Conservation (phyloP, 176 grass and related monocot species). For the Thalia dealbata region DNA sequence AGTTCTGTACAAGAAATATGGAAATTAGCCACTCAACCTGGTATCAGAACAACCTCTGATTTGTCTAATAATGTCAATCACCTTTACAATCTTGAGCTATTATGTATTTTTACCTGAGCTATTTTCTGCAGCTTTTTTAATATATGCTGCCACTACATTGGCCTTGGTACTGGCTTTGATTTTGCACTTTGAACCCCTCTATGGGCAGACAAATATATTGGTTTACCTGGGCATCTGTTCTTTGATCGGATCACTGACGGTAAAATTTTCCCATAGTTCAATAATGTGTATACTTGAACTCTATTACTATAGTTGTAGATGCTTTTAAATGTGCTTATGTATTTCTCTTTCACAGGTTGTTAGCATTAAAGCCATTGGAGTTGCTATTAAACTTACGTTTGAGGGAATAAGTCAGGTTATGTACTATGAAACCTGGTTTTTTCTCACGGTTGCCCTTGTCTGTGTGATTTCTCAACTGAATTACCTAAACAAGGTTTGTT, state of each 20-base stretch:
- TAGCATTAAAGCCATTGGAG: constrained; percentile 91
- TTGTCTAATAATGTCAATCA: not conserved
- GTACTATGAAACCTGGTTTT: constrained; percentile 85
- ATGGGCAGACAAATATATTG: constrained; percentile 85
- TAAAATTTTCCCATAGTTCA: constrained; percentile 22
- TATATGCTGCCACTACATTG: constrained; percentile 49
- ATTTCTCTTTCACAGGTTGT: constrained; percentile 44
- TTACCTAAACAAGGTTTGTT: constrained; percentile 86
- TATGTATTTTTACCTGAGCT: not conserved
- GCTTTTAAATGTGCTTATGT: not conserved
- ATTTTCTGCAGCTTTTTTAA: constrained; percentile 49
- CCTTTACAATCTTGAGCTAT: not conserved
- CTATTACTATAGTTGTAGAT: not conserved
- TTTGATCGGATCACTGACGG: constrained; percentile 84
- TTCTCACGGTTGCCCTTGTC: constrained; percentile 58
- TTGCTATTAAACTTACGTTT: constrained; percentile 88
- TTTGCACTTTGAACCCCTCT: constrained; percentile 69
- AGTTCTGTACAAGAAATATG: constrained; percentile 80
- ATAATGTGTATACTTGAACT: not conserved
- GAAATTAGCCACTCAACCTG: constrained; percentile 80
- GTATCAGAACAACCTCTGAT: constrained; percentile 15
- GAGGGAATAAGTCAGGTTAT: constrained; percentile 69
- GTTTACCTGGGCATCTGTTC: constrained; percentile 94
- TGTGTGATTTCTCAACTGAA: constrained; percentile 88
- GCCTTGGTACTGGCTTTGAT: constrained; percentile 41